Evolutionary conservation across 1,139 yeast genomes (phyloP).

Genomic region (Zygosaccharomyces sapae): DNA sequence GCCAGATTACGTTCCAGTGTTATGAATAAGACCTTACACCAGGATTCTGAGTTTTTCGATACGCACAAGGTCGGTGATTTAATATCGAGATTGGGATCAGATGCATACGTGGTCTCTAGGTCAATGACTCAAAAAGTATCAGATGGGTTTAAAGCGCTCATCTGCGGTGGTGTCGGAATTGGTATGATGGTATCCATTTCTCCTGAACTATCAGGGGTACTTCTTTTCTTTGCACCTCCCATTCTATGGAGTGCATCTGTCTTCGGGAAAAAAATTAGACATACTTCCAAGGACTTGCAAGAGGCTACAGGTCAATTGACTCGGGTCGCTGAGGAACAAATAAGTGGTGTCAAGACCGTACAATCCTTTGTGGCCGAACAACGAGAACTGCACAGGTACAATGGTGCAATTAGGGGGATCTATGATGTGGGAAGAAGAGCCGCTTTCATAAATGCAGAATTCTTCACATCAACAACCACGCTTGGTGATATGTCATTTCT

Average conservation of each 20-base stretch:
- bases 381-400: conserved; percentile 57
- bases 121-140: conserved; percentile 86
- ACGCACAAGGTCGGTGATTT: conserved; percentile 91
- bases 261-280: conserved; percentile 77
- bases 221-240: conserved; percentile 79
- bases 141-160: conserved; percentile 79
- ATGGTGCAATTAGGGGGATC: conserved; percentile 67
- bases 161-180: conserved; percentile 75
- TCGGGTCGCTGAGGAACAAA: conserved; percentile 86
- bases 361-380: conserved; percentile 87
- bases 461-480: conserved; percentile 71
- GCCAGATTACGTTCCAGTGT: conserved; percentile 75
- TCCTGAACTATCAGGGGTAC: conserved; percentile 67
- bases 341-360: conserved; percentile 80
- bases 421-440: conserved; percentile 73
- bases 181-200: conserved; percentile 91
- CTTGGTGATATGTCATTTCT: conserved; percentile 78
- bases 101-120: conserved; percentile 83
- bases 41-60: conserved; percentile 91
- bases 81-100: conserved; percentile 81
- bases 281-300: conserved; percentile 71
- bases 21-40: conserved; percentile 71
- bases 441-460: conserved; percentile 73
- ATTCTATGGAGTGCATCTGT: conserved; percentile 66
- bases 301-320: conserved; percentile 83